These are phyloP conservation scores for Cucumis melo DNA, from an alignment of 306 rosid genomes.

Conservation along the genomic window DNA sequence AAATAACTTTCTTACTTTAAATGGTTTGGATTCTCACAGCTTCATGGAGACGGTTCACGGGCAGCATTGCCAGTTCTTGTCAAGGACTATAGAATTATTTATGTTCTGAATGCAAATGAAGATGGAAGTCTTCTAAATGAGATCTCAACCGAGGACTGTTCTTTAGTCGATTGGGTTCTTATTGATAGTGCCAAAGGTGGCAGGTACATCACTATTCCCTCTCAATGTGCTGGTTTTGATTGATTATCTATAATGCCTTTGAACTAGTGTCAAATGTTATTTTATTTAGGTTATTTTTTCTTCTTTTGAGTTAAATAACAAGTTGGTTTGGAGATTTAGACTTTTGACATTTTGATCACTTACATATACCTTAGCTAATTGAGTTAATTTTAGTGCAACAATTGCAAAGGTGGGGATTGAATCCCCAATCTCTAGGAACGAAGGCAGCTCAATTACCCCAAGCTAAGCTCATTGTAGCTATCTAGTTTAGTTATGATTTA, in stretches of 20 bases:
- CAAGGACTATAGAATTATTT: constrained; percentile 44
- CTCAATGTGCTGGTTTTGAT: not conserved
- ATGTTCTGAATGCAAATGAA: constrained; percentile 73
- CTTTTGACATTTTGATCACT: not conserved
- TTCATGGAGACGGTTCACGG: constrained; percentile 73
- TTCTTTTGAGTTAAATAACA: not conserved
- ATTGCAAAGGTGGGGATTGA: too few species aligned
- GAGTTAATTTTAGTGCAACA: not conserved
- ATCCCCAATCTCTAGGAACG: too few species aligned
- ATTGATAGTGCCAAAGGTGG: constrained; percentile 81
- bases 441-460: too few species aligned
- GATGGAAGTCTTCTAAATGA: constrained; percentile 53
- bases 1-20: constrained; percentile 7
- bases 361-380: not conserved
- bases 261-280: not conserved
- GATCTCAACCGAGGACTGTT: constrained; percentile 49
- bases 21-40: constrained; percentile 40
- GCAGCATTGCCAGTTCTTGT: constrained; percentile 46
- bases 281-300: not conserved
- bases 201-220: constrained; percentile 32
- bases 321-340: not conserved
- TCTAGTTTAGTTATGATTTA: not conserved
- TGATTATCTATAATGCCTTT: not conserved
- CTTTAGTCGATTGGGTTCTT: constrained; percentile 73
- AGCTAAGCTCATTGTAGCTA: too few species aligned